Percentiles rank a stretch among this genome's conserved stretches.
Evolutionary conservation across 2,329 filamentous ascomycete species (phyloP).

Genomic region (Ophiostoma angusticollis): DNA sequence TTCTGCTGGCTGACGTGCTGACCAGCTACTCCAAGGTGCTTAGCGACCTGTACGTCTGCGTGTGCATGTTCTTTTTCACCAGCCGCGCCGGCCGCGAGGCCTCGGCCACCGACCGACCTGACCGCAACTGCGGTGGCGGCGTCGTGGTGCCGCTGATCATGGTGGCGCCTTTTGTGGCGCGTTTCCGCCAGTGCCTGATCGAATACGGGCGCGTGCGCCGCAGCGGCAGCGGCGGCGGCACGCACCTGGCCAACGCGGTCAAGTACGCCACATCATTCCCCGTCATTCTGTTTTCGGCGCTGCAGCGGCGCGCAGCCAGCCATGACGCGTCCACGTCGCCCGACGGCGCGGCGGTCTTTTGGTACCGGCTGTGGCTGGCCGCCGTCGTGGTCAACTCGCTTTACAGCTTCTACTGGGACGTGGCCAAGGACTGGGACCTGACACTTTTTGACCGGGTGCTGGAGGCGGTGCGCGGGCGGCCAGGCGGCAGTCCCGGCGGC

Average conservation of each 20-base stretch:
- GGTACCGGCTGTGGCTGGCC: slow-evolving; percentile 51
- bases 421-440: slow-evolving; percentile 93
- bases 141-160: slow-evolving; percentile 77
- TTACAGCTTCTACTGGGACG: slow-evolving; percentile 98
- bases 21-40: slow-evolving; percentile 91
- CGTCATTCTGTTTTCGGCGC: slow-evolving; percentile 66
- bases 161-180: slow-evolving; percentile 69
- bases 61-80: slow-evolving; percentile 76
- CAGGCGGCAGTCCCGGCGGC: no score
- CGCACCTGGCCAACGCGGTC: slow-evolving; percentile 83
- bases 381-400: slow-evolving; percentile 71
- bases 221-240: slow-evolving; percentile 57
- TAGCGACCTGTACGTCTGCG: slow-evolving; percentile 73
- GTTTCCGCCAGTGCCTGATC: slow-evolving; percentile 80
- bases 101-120: slow-evolving; percentile 66
- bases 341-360: slow-evolving; percentile 19
- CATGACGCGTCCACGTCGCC: slow-evolving; percentile 13
- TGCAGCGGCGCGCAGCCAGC: slow-evolving; percentile 48
- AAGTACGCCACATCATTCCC: slow-evolving; percentile 95
- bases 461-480: slow-evolving; percentile 46
- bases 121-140: slow-evolving; percentile 67
- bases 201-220: slow-evolving; percentile 65
- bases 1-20: slow-evolving; percentile 82
- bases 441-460: slow-evolving; percentile 61
- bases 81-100: slow-evolving; percentile 30